Evolutionary conservation across 139 green algal genomes (phyloP), one percentile per base, ranked within the genome.

Genomic region (Spirogloea muscicola): DNA sequence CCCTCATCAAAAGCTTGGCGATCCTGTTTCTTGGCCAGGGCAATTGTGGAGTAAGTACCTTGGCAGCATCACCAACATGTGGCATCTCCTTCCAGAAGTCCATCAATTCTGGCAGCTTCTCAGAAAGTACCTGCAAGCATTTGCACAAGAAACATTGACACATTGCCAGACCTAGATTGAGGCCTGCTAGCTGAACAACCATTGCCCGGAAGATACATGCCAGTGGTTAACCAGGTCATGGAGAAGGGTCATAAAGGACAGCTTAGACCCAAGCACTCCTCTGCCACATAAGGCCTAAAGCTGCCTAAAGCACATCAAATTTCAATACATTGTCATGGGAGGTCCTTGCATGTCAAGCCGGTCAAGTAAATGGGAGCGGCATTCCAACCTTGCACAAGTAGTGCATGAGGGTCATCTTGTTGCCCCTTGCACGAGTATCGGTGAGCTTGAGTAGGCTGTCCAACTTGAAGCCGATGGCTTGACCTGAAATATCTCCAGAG

Each of bases 321-420:
- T n/a, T n/a, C n/a, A n/a, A n/a, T n/a, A n/a, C n/a, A n/a, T n/a
- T n/a, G n/a, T n/a, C n/a, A n/a, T 55, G 46, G 46, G 21, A 65
- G 57, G 13, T 65, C 57, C 57, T 65, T 65, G 57, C 18, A 44
- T n/a, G n/a, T n/a, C n/a, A n/a, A n/a, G n/a, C n/a, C n/a, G n/a
- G n/a, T n/a, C n/a, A n/a, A n/a, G n/a, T n/a, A n/a, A n/a, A n/a
- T n/a, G n/a, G n/a, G n/a, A n/a, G n/a, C 16, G 13, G 40, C 41
- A n/a, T 2, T n/a, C 27, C 2, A 7, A 82, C 74, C 57, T 82
- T 82, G 65, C 41, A 71, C 10, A 82, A 46, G 31, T 82, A 82
- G 64, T 82, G 74, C 74, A 82, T 82, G 49, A 82, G 74, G 29
- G 74, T 82, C 57, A 78, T 82, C 64, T 82, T 82, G 64, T 71